Evolutionary conservation across 257 asterid genomes (phyloP).

Genomic region (Nicotiana undulata): DNA sequence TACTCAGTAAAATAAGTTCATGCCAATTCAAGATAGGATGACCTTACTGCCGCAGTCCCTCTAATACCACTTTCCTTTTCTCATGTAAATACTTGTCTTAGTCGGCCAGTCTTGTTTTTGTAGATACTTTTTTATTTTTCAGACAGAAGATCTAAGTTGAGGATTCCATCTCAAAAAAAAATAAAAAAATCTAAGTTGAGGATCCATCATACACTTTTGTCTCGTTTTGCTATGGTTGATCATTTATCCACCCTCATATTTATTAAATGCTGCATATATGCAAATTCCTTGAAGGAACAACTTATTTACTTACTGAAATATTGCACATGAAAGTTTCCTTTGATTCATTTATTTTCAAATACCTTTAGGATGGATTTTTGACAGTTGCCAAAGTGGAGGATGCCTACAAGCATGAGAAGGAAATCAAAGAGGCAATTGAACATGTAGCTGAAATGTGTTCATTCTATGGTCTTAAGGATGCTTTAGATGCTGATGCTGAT

Average conservation of each 20-base stretch:
- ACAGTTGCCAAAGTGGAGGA: constrained; percentile 76
- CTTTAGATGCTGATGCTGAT: constrained; percentile 61
- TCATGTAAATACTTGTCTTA: background rate
- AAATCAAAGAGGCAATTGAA: constrained; percentile 59
- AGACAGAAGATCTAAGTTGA: background rate
- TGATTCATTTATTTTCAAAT: background rate
- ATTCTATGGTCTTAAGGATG: constrained; percentile 54
- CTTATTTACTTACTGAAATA: background rate
- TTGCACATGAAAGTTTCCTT: background rate
- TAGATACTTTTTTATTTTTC: background rate
- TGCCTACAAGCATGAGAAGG: constrained; percentile 70
- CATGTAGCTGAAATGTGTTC: constrained; percentile 36
- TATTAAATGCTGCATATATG: background rate
- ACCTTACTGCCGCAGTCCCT: background rate
- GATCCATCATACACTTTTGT: background rate
- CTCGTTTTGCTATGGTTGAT: background rate
- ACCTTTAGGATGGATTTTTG: constrained; percentile 55
- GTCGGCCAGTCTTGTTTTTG: background rate
- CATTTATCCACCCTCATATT: background rate
- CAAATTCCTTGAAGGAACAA: background rate
- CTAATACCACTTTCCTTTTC: background rate
- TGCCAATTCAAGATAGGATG: background rate
- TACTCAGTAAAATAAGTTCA: background rate
- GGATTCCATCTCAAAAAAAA: background rate
- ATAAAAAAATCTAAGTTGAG: background rate